Percentiles rank a stretch among this genome's conserved stretches.
Evolutionary conservation across 371 early-diverging fungal genomes (phyloP).

Genomic region (Mucor plumbeus): DNA sequence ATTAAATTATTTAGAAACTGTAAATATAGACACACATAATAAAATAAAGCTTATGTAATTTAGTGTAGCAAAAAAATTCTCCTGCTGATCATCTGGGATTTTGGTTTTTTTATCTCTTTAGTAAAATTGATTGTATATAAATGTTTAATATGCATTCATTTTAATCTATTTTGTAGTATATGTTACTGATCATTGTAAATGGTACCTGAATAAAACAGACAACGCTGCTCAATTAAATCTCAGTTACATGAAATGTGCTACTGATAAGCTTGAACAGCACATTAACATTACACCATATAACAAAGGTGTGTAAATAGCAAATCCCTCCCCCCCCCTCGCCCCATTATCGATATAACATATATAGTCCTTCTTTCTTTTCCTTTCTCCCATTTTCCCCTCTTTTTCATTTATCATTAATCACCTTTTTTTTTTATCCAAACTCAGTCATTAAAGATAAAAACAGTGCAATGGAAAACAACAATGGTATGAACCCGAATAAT

Average conservation of each 20-base stretch:
- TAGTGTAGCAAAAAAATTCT: too few species aligned
- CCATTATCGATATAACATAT: background rate
- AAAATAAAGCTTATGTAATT: background rate
- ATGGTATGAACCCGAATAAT: background rate
- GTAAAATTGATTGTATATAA: too few species aligned
- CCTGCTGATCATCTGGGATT: too few species aligned
- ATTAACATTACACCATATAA: background rate
- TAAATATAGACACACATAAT: background rate
- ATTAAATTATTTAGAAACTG: slow-evolving; percentile 2
- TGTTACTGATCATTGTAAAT: too few species aligned
- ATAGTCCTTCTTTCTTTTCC: background rate
- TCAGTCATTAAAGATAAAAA: too few species aligned
- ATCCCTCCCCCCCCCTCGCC: too few species aligned
- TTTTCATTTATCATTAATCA: background rate
- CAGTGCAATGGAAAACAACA: background rate
- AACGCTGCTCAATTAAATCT: too few species aligned
- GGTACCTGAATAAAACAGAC: too few species aligned
- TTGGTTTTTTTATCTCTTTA: too few species aligned
- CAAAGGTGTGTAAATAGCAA: background rate
- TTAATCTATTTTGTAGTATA: too few species aligned
- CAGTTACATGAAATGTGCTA: background rate
- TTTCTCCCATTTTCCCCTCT: background rate
- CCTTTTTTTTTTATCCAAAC: background rate
- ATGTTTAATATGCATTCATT: too few species aligned
- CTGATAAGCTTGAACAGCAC: background rate